Evolutionary conservation across 1,284 basidiomycete species (phyloP).

Genomic region (Sanguinoderma infundibulare): DNA sequence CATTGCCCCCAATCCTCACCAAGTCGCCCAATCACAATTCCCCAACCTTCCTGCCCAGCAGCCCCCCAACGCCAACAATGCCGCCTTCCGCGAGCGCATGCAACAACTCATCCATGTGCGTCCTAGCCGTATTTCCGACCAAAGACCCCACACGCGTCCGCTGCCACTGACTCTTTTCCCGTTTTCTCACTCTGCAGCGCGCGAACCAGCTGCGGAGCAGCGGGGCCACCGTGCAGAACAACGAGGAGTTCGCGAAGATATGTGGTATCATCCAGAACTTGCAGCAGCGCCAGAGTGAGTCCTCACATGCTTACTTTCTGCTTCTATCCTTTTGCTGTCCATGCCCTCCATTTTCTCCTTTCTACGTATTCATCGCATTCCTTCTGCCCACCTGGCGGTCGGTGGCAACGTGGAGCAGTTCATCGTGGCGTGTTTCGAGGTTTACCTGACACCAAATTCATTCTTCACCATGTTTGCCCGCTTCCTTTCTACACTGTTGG

Average conservation of each 20-base stretch:
- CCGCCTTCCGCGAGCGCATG: conserved; percentile 30
- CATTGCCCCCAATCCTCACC: conserved; percentile 29
- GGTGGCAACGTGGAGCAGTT: neutral
- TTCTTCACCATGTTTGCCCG: too few relatives aligned
- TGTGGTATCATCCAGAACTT: conserved; percentile 34
- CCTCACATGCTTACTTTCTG: neutral
- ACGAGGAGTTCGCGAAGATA: conserved; percentile 40
- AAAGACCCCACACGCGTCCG: neutral
- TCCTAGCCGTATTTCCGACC: neutral
- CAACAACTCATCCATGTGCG: conserved; percentile 34
- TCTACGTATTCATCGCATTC: neutral
- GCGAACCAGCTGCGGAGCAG: conserved; percentile 35
- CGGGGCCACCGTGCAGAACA: conserved; percentile 41
- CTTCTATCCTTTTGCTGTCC: neutral
- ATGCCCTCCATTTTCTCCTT: too few relatives aligned
- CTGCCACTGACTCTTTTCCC: neutral
- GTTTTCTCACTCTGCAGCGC: conserved; percentile 32
- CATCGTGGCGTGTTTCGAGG: neutral
- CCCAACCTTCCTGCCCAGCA: conserved; percentile 25
- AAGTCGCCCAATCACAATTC: conserved; percentile 23
- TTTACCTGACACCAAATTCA: too few relatives aligned
- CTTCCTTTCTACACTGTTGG: too few relatives aligned
- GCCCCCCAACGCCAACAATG: conserved; percentile 24
- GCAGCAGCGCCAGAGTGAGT: conserved; percentile 34
- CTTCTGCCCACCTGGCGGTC: neutral